A percentile compares a stretch with the other conserved stretches of the same genome.
Conservation (phyloP, 176 grass and related monocot species). For the Urochloa ruziziensis region DNA sequence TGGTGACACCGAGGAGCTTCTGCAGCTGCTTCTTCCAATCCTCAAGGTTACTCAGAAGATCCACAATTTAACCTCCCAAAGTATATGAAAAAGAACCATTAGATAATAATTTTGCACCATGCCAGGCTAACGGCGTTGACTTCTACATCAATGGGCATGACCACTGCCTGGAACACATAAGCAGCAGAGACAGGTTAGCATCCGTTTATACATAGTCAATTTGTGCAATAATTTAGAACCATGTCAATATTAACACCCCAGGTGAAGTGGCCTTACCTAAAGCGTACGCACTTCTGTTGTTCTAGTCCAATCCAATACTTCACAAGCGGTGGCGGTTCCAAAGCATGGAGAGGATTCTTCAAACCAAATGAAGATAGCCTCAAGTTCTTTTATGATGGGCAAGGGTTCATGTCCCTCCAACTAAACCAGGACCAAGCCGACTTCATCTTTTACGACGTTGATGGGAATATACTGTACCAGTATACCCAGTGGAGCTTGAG, state of each 20-base stretch:
- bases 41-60: slow-evolving; percentile 54
- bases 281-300: slow-evolving; percentile 4
- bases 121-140: slow-evolving; percentile 50
- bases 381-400: slow-evolving; percentile 80
- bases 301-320: slow-evolving; percentile 79
- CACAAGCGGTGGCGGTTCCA: slow-evolving; percentile 84
- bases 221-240: not conserved
- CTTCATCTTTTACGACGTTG: slow-evolving; percentile 66
- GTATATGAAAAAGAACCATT: not conserved
- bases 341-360: slow-evolving; percentile 74
- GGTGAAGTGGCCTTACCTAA: not conserved
- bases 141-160: slow-evolving; percentile 94
- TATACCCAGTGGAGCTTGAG: slow-evolving; percentile 38
- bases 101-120: not conserved
- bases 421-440: slow-evolving; percentile 41
- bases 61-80: not conserved
- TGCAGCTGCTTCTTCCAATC: slow-evolving; percentile 66
- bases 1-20: slow-evolving; percentile 77
- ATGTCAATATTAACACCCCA: not conserved
- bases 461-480: slow-evolving; percentile 54
- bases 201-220: not conserved
- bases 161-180: slow-evolving; percentile 92
- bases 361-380: slow-evolving; percentile 67
- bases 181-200: slow-evolving; percentile 74
- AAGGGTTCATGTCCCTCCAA: slow-evolving; percentile 91